phyloP scores from a whole-genome alignment of 2,329 filamentous ascomycete genomes.

The Fusarium sp. region DNA sequence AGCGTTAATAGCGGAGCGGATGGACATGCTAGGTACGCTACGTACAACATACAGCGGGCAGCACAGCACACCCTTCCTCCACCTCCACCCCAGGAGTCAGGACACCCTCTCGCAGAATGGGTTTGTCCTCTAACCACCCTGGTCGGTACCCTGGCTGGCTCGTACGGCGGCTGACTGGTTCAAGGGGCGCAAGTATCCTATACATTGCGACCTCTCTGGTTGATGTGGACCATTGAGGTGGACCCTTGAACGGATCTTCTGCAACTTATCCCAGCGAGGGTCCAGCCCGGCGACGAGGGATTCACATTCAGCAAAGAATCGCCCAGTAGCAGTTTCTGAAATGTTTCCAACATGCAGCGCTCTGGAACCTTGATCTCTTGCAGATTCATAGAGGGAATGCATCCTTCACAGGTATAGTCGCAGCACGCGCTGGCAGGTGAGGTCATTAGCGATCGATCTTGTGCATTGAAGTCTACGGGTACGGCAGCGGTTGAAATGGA shows the following conservation, averaged over 20 bases:
- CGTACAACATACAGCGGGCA: background rate
- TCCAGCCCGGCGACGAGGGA: conserved; percentile 18
- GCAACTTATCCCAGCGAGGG: conserved; percentile 37
- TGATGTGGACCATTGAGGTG: conserved; percentile 18
- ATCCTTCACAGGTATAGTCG: conserved; percentile 1
- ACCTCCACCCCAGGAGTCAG: background rate
- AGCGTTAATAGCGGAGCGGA: conserved; percentile 18
- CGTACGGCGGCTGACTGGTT: conserved; percentile 37
- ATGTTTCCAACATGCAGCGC: conserved; percentile 26
- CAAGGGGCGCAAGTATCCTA: conserved; percentile 32
- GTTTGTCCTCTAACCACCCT: conserved; percentile 26
- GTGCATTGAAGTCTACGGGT: conserved; percentile 11
- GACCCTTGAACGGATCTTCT: conserved; percentile 33
- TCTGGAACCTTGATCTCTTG: conserved; percentile 19
- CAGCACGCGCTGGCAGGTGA: background rate
- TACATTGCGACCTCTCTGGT: conserved; percentile 29
- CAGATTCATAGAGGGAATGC: background rate
- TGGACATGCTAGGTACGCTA: background rate
- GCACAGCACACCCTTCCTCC: conserved; percentile 14
- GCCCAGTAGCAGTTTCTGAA: conserved; percentile 37
- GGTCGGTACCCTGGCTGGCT: conserved; percentile 41
- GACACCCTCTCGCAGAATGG: conserved; percentile 29
- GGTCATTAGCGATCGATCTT: conserved; percentile 1
- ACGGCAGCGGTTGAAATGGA: conserved; percentile 1
- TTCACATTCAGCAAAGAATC: conserved; percentile 21